Evolutionary conservation across 495 filamentous ascomycete genomes (phyloP), one percentile per base, ranked within the genome.

Genomic region (Staphylotrichum tortipilum): DNA sequence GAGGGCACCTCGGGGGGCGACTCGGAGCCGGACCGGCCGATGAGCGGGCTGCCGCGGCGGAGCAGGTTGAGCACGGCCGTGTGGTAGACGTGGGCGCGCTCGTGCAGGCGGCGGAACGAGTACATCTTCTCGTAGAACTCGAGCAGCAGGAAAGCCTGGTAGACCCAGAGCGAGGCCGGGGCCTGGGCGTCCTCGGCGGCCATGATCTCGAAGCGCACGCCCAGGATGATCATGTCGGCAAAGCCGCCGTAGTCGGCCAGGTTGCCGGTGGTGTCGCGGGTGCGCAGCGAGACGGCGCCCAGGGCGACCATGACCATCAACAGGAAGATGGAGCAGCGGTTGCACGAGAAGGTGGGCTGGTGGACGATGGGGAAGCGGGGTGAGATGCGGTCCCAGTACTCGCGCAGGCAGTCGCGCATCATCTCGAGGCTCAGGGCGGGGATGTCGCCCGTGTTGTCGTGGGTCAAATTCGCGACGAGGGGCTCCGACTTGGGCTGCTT

Each of bases 61-160:
- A 98, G 91, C 22, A 97, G 72, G 1, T 88, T 95, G 26, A 98
- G 73, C 0, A 91, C 94, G 3, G 90, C 91, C n/a, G 86, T 87
- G 59, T 98, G 92, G 55, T 96, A 92, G 33, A 96, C 95, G 55
- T 97, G 92, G 0, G 89, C 90, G 50, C 92, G 81, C 67, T 98
- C 92, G 64, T 98, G 92, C 19, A 97, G 75, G 9, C 79, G 78
- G 26, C 89, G 76, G 2, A 89, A 94, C 7, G 88, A 88, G 62
- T 89, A 95, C 79, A 92, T 86, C 75, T 98, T 98, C 68, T 98
- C 92, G 61, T 91, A 95, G 3, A 95, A 80, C 58, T 98, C 92
- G 14, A 98, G 71, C 7, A 98, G 70, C 12, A 98, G 66, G 21
- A 97, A 70, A 0, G 92, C 84, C 61, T 98, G 92, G 52, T 94